phyloP scores from a whole-genome alignment of 768 basidiomycete genomes.

The Termitomyces sp. region DNA sequence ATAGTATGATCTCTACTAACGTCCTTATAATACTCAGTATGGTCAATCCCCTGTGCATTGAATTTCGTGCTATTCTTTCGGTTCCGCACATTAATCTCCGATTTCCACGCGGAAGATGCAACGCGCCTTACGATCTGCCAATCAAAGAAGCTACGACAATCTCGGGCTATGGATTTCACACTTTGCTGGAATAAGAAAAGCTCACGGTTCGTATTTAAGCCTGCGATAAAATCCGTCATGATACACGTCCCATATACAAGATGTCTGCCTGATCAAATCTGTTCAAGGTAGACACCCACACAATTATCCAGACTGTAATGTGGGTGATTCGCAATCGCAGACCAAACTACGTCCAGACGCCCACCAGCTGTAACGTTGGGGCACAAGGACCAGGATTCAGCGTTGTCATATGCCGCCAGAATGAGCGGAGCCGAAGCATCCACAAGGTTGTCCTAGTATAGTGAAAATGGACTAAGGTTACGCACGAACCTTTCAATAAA shows the following conservation, averaged over 20 bases:
- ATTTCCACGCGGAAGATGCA: too few species aligned
- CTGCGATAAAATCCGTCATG: too few species aligned
- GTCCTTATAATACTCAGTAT: too few species aligned
- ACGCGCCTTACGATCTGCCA: too few species aligned
- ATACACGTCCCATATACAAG: neutral
- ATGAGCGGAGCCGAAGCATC: conserved; percentile 8
- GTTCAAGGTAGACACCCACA: conserved; percentile 1
- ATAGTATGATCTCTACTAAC: too few species aligned
- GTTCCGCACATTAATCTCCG: too few species aligned
- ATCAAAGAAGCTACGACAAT: too few species aligned
- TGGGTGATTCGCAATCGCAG: neutral
- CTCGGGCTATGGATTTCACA: too few species aligned
- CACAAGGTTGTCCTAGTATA: conserved; percentile 8
- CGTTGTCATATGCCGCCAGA: neutral
- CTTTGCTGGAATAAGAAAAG: too few species aligned
- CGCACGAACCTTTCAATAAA: neutral
- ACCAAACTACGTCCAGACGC: conserved; percentile 7
- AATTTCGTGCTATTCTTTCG: too few species aligned
- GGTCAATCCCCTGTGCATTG: too few species aligned
- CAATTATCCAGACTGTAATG: conserved; percentile 1
- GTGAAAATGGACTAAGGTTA: neutral
- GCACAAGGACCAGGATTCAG: conserved; percentile 10
- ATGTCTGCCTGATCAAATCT: neutral
- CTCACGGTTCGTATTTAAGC: too few species aligned
- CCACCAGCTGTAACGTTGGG: conserved; percentile 4